A percentile compares a stretch with the other conserved stretches of the same genome.
phyloP scores from a whole-genome alignment of 805 yeast species.

The Wickerhamiella alocasiicola region DNA sequence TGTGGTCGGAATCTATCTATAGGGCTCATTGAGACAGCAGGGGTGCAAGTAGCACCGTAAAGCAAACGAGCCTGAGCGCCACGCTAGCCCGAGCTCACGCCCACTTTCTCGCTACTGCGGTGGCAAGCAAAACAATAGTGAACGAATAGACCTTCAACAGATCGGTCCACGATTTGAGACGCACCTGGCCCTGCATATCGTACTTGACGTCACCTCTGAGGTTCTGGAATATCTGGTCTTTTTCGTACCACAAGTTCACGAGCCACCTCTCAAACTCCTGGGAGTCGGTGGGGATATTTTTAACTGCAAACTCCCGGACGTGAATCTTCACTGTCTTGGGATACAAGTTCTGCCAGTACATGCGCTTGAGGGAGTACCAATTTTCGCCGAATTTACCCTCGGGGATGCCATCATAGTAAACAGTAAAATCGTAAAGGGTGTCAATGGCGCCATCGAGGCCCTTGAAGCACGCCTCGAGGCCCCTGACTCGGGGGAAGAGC shows the following conservation, averaged over 20 bases:
- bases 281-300: constrained; percentile 48
- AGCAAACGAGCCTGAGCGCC: too few relatives aligned
- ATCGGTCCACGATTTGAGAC: too few relatives aligned
- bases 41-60: too few relatives aligned
- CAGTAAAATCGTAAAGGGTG: constrained; percentile 66
- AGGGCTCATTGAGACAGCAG: too few relatives aligned
- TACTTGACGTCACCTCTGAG: too few relatives aligned
- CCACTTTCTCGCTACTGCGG: too few relatives aligned
- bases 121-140: too few relatives aligned
- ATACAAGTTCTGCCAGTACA: constrained; percentile 57
- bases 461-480: constrained; percentile 54
- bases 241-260: constrained; percentile 55
- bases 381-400: constrained; percentile 63
- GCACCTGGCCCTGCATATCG: too few relatives aligned
- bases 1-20: too few relatives aligned
- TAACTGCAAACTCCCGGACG: constrained; percentile 43
- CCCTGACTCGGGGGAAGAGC: constrained; percentile 73
- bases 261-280: constrained; percentile 67
- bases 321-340: constrained; percentile 58
- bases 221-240: constrained; percentile 65
- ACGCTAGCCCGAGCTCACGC: too few relatives aligned
- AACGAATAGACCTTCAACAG: too few relatives aligned
- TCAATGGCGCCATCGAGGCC: constrained; percentile 32
- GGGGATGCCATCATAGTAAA: constrained; percentile 65
- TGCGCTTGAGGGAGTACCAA: constrained; percentile 48